phyloP scores from a whole-genome alignment of 1,139 yeast genomes.

The Taphrina flavorubra region DNA sequence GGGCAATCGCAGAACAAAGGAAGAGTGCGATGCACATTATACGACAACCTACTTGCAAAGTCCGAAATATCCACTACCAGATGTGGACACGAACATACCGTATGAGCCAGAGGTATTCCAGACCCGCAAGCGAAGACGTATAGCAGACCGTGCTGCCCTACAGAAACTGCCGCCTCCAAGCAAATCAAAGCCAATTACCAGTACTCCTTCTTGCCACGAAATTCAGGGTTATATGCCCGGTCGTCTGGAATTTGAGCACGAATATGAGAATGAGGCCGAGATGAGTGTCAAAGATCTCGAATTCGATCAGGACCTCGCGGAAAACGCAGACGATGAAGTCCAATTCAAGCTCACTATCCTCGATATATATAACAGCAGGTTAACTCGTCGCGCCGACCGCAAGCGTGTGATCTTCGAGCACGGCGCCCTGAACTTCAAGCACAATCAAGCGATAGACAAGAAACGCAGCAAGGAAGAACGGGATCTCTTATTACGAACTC shows the following conservation, averaged over 20 bases:
- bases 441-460: conserved; percentile 75
- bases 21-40: conserved; percentile 88
- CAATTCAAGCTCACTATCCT: conserved; percentile 85
- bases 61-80: conserved; percentile 68
- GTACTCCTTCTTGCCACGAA: conserved; percentile 95
- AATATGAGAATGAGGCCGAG: conserved; percentile 96
- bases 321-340: conserved; percentile 79
- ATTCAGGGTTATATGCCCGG: conserved; percentile 99
- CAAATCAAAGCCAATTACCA: conserved; percentile 83
- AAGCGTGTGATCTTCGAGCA: conserved; percentile 81
- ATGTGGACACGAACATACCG: conserved; percentile 71
- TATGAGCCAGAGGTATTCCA: conserved; percentile 74
- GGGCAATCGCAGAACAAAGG: conserved; percentile 81
- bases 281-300: conserved; percentile 91
- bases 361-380: conserved; percentile 85
- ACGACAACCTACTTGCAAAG: conserved; percentile 70
- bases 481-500: conserved; percentile 72
- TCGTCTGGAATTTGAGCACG: conserved; percentile 92
- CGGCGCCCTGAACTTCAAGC: conserved; percentile 79
- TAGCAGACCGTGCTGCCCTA: conserved; percentile 72
- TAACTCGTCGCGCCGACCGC: conserved; percentile 90
- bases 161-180: conserved; percentile 59
- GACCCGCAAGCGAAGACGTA: conserved; percentile 67
- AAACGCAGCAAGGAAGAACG: conserved; percentile 87
- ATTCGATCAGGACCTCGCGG: conserved; percentile 75